phyloP scores from a whole-genome alignment of 2,329 filamentous ascomycete genomes.

The Helotiales sp. region DNA sequence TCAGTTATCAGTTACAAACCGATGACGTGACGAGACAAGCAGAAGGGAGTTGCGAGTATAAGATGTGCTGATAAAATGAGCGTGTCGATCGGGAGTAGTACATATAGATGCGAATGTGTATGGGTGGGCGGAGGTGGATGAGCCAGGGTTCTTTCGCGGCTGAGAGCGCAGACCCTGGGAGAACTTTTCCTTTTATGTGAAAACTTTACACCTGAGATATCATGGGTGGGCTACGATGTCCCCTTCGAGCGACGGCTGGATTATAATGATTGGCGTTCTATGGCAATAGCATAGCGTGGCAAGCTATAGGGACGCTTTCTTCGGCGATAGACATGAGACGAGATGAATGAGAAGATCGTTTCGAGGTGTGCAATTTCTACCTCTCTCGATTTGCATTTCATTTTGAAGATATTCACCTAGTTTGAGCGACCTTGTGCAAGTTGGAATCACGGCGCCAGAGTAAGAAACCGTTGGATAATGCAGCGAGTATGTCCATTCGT shows the following conservation, averaged over 20 bases:
- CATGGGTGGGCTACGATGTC: not conserved
- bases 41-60: slow-evolving; percentile 75
- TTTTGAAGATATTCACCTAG: no score
- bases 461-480: no score
- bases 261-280: slow-evolving; percentile 16
- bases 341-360: not conserved
- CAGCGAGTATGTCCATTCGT: no score
- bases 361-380: not conserved
- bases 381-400: no score
- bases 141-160: slow-evolving; percentile 32
- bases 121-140: slow-evolving; percentile 7
- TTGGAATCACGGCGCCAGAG: no score
- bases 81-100: not conserved
- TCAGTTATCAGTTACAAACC: slow-evolving; percentile 80
- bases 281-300: slow-evolving; percentile 18
- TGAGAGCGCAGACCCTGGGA: slow-evolving; percentile 36
- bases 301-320: slow-evolving; percentile 7
- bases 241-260: not conserved
- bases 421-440: no score
- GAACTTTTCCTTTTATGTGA: slow-evolving; percentile 9
- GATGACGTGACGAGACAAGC: slow-evolving; percentile 69
- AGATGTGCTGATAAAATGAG: slow-evolving; percentile 61
- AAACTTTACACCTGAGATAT: not conserved
- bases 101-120: not conserved
- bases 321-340: no score